Conservation (phyloP, 2,329 filamentous ascomycete species). For the Tolypocladium pustulatum region DNA sequence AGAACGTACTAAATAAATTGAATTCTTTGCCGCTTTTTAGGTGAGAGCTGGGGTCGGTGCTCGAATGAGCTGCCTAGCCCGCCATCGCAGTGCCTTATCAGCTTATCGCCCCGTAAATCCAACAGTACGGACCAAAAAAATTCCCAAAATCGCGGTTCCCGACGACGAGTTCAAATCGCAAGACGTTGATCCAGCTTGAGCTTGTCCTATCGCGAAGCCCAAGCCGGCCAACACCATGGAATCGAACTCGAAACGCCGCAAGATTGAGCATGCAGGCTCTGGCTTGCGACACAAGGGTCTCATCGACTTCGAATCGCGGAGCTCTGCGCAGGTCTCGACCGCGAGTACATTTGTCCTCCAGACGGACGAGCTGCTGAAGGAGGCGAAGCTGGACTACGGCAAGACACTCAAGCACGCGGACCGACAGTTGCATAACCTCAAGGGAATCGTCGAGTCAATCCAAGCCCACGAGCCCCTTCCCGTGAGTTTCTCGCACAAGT, state of each 20-base stretch:
- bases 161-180: not conserved
- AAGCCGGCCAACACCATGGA: conserved; percentile 26
- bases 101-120: conserved; percentile 15
- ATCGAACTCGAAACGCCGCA: conserved; percentile 36
- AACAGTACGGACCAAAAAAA: not conserved
- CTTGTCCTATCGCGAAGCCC: conserved; percentile 5
- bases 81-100: conserved; percentile 8
- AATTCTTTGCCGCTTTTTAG: not conserved
- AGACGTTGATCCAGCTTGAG: not conserved
- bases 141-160: not conserved
- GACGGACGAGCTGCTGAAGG: conserved; percentile 47
- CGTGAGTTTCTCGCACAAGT: conserved; percentile 26
- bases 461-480: conserved; percentile 36
- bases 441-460: conserved; percentile 40
- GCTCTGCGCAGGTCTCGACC: conserved; percentile 29
- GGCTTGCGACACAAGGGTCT: conserved; percentile 23
- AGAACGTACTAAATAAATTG: too few species aligned
- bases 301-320: conserved; percentile 29
- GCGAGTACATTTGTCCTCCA: conserved; percentile 48
- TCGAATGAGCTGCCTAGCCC: not conserved
- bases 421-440: conserved; percentile 38
- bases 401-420: conserved; percentile 38
- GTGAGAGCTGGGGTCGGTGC: not conserved
- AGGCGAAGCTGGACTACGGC: conserved; percentile 41
- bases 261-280: conserved; percentile 29